Evolutionary conservation across 1,284 basidiomycete genomes (phyloP), one percentile per base, ranked within the genome.

Genomic region (Lentinula novae-zelandiae): DNA sequence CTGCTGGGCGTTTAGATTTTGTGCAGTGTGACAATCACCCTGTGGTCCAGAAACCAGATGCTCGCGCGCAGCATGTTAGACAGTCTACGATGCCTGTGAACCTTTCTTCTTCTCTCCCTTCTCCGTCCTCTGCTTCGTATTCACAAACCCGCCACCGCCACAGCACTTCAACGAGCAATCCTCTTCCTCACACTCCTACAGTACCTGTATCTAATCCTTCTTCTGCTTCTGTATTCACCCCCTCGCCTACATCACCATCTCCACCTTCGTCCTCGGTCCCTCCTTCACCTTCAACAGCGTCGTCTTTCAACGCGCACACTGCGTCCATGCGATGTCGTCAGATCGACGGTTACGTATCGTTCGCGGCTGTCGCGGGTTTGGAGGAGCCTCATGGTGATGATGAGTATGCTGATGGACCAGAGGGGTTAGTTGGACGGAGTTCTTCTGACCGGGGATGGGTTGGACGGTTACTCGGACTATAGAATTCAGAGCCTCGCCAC

Each of bases 291-390:
- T 31, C 10, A n/a, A 34, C 22, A 22, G 22, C 36, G 6, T 38
- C 36, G 9, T 15, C 31, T 5, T 60, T 60, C 52, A 60, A 60
- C 22, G 59, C 59, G 2, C 59, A 53, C 15, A 60, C 59, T 5
- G 59, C 59, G 0, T 56, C 53, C 5, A 34, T 40, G 17, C 59
- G 48, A 31, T 60, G 59, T 44, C 51, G 59, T 5, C 53, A 48
- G 34, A 50, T 60, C 9, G 59, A 60, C 10, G 59, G 59, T 5
- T 60, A 60, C 22, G 59, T 60, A 2, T 56, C 53, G 34, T 60
- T 60, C 46, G 39, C 53, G 3, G 46, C 36, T 15, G 53, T 60
- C 13, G 59, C 53, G 20, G 59, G 59, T 12, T 27, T 60, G 46
- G 53, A 48, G 8, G 59, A 60, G 59, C 59, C 59, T 17, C 27